Conservation (phyloP, 768 basidiomycete species). For the Rubroboletus pulcherrimus region DNA sequence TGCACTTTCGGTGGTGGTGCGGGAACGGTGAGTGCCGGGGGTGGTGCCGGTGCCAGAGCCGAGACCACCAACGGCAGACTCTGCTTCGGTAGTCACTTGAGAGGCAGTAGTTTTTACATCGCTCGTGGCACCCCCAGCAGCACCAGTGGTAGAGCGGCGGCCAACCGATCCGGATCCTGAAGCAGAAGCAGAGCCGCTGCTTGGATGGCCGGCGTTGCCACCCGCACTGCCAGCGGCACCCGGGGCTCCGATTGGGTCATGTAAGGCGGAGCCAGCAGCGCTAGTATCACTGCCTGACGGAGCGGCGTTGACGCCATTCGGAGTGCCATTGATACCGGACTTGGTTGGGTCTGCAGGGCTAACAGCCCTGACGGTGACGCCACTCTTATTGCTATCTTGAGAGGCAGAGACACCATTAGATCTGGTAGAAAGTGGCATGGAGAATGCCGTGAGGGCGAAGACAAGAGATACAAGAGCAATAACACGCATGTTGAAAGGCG, state of each 20-base stretch:
- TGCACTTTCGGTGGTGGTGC: neutral
- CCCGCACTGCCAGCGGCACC: neutral
- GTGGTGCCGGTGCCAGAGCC: neutral
- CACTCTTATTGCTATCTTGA: too few species aligned
- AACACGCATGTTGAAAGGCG: slow-evolving; percentile 10
- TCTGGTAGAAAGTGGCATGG: slow-evolving; percentile 3
- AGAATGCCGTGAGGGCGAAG: slow-evolving; percentile 2
- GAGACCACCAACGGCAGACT: too few species aligned
- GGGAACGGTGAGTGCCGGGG: neutral
- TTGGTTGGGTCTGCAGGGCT: too few species aligned
- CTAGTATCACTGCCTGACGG: too few species aligned
- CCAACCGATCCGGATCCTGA: neutral
- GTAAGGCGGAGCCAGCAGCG: too few species aligned
- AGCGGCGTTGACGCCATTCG: too few species aligned
- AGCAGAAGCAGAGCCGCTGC: neutral
- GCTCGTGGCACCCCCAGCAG: too few species aligned
- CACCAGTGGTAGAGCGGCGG: neutral
- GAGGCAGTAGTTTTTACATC: neutral
- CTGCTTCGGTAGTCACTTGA: neutral
- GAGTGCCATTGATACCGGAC: too few species aligned
- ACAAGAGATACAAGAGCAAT: slow-evolving; percentile 7
- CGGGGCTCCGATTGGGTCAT: too few species aligned
- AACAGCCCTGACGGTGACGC: too few species aligned
- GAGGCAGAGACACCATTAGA: neutral
- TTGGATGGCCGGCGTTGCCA: neutral